Percentiles rank a stretch among this genome's conserved stretches.
These are phyloP conservation scores for Dryas integrifolia DNA, from an alignment of 331 rosid genomes.

Conservation along the genomic window DNA sequence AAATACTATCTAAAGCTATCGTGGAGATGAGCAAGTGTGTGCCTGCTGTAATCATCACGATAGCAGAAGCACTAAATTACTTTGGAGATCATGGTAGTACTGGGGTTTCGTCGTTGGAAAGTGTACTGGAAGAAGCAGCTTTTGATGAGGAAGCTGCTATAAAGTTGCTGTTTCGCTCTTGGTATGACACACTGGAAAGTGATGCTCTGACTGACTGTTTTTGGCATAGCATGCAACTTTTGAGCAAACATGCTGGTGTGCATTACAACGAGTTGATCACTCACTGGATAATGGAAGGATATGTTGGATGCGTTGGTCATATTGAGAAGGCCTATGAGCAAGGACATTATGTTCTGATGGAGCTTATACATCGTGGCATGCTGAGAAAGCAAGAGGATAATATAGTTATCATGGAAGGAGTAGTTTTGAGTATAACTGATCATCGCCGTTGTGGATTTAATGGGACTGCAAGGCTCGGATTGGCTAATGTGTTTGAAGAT, in stretches of 20 bases:
- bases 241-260: constrained; percentile 14
- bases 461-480: constrained; percentile 29
- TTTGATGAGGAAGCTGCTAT: not conserved
- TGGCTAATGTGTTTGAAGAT: constrained; percentile 28
- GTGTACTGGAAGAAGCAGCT: constrained; percentile 17
- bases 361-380: constrained; percentile 26
- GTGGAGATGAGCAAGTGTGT: not conserved
- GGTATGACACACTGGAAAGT: constrained; percentile 17
- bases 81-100: not conserved
- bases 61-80: constrained; percentile 18
- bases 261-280: constrained; percentile 40
- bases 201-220: constrained; percentile 18
- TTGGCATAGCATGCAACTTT: constrained; percentile 27
- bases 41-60: constrained; percentile 14
- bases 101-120: constrained; percentile 1
- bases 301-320: constrained; percentile 15
- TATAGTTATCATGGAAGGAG: constrained; percentile 20
- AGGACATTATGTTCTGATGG: constrained; percentile 35
- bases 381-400: constrained; percentile 26
- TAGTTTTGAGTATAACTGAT: not conserved
- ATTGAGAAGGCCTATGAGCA: constrained; percentile 27
- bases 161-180: constrained; percentile 16
- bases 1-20: not conserved
- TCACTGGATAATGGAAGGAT: constrained; percentile 46
- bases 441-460: not conserved